Conservation (phyloP, 768 basidiomycete genomes). For the Lactarius trivialis region DNA sequence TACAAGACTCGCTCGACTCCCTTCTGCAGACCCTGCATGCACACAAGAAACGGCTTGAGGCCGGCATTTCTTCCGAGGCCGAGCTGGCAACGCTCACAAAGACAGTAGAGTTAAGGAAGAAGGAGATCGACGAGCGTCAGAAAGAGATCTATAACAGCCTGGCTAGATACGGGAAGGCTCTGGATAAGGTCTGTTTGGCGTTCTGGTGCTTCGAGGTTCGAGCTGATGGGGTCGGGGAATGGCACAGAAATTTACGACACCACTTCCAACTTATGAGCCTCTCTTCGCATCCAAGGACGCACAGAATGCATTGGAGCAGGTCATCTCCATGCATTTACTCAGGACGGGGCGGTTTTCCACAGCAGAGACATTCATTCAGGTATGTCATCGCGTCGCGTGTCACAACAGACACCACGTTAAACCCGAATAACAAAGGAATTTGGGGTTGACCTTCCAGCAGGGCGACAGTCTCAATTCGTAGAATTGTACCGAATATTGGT, state of each 20-base stretch:
- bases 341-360: conserved; percentile 76
- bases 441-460: conserved; percentile 45
- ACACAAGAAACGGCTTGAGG: conserved; percentile 46
- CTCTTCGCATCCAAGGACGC: conserved; percentile 60
- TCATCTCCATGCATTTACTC: conserved; percentile 70
- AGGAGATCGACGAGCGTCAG: conserved; percentile 79
- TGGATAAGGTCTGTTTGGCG: conserved; percentile 72
- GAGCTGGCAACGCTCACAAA: conserved; percentile 46
- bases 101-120: conserved; percentile 66
- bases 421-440: conserved; percentile 51
- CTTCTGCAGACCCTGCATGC: conserved; percentile 53
- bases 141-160: conserved; percentile 82
- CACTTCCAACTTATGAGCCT: conserved; percentile 56
- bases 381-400: conserved; percentile 30
- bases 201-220: conserved; percentile 5
- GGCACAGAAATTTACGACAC: conserved; percentile 47
- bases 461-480: conserved; percentile 50
- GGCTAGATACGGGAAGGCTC: conserved; percentile 70
- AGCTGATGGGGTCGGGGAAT: conserved; percentile 6
- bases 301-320: conserved; percentile 54
- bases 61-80: conserved; percentile 43
- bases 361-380: conserved; percentile 69
- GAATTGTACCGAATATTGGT: conserved; percentile 69
- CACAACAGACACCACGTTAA: conserved; percentile 5
- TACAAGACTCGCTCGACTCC: conserved; percentile 55